phyloP scores from a whole-genome alignment of 371 early-diverging fungal species.

The Mortierella sp. region DNA sequence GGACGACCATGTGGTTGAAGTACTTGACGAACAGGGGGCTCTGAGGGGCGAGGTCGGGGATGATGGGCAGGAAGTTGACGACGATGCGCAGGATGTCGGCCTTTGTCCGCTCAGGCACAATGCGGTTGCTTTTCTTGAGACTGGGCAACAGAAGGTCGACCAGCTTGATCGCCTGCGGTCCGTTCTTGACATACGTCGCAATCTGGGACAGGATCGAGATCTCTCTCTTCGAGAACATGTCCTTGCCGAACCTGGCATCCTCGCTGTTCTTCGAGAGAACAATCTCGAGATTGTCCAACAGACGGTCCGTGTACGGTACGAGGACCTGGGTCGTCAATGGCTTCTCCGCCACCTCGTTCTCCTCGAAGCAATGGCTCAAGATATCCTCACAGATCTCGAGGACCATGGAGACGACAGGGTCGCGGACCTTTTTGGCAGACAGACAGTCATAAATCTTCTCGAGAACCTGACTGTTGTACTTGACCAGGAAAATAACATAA shows the following conservation, averaged over 20 bases:
- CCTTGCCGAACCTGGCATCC: slow-evolving; percentile 63
- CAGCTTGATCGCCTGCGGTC: slow-evolving; percentile 73
- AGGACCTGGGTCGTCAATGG: slow-evolving; percentile 66
- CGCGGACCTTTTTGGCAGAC: slow-evolving; percentile 80
- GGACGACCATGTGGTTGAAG: slow-evolving; percentile 65
- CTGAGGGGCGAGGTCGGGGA: slow-evolving; percentile 62
- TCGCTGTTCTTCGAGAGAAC: slow-evolving; percentile 65
- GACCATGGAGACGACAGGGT: slow-evolving; percentile 73
- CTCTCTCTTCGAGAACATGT: slow-evolving; percentile 75
- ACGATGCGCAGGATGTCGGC: slow-evolving; percentile 85
- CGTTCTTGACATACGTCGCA: slow-evolving; percentile 77
- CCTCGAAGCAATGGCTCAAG: slow-evolving; percentile 60
- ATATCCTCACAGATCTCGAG: slow-evolving; percentile 83
- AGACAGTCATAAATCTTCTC: slow-evolving; percentile 76
- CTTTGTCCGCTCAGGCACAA: slow-evolving; percentile 86
- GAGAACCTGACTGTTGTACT: slow-evolving; percentile 71
- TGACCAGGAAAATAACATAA: slow-evolving; percentile 75
- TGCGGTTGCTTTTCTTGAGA: slow-evolving; percentile 73
- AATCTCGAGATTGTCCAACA: slow-evolving; percentile 74
- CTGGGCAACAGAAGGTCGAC: slow-evolving; percentile 87
- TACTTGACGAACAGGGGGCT: slow-evolving; percentile 64
- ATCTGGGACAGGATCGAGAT: slow-evolving; percentile 84
- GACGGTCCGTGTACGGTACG: slow-evolving; percentile 68
- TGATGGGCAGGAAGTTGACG: slow-evolving; percentile 69
- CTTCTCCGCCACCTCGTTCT: slow-evolving; percentile 51